Evolutionary conservation across 306 rosid genomes (phyloP).

Genomic region (Lathyrus sativus): DNA sequence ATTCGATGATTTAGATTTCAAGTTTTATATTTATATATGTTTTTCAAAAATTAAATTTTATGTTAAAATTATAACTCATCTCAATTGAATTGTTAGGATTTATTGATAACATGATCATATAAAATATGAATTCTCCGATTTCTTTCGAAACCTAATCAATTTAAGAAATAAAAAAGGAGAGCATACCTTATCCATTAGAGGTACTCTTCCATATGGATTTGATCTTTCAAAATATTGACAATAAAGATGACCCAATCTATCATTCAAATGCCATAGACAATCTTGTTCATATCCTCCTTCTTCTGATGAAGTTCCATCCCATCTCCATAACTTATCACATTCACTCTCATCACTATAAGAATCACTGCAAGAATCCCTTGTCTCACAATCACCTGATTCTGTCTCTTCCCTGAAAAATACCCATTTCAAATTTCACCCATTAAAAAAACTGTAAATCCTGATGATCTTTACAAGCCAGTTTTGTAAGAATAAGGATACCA

Average conservation of each 20-base stretch:
- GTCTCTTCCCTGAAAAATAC: slow-evolving; percentile 69
- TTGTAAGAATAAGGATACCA: background rate
- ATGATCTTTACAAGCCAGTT: background rate
- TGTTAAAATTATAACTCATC: background rate
- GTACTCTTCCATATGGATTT: slow-evolving; percentile 93
- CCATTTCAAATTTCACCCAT: slow-evolving; percentile 20
- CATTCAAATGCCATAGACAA: slow-evolving; percentile 50
- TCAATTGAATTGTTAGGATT: background rate
- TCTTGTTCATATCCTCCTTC: slow-evolving; percentile 86
- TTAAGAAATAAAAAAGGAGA: slow-evolving; percentile 9
- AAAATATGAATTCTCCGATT: background rate
- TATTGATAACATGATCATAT: background rate
- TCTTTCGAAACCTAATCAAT: slow-evolving; percentile 24
- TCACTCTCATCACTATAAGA: slow-evolving; percentile 85
- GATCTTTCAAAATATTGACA: slow-evolving; percentile 89
- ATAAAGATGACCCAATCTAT: slow-evolving; percentile 74
- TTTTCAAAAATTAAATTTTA: too few species aligned
- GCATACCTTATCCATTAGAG: slow-evolving; percentile 89
- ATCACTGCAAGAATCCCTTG: slow-evolving; percentile 83
- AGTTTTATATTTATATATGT: background rate
- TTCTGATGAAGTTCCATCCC: slow-evolving; percentile 87
- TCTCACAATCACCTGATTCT: slow-evolving; percentile 80
- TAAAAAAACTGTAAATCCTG: background rate
- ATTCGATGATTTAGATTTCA: background rate
- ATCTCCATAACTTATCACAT: slow-evolving; percentile 84